These are phyloP conservation scores for Eleusine indica DNA, from an alignment of 176 grass and related monocot genomes.

Conservation along the genomic window DNA sequence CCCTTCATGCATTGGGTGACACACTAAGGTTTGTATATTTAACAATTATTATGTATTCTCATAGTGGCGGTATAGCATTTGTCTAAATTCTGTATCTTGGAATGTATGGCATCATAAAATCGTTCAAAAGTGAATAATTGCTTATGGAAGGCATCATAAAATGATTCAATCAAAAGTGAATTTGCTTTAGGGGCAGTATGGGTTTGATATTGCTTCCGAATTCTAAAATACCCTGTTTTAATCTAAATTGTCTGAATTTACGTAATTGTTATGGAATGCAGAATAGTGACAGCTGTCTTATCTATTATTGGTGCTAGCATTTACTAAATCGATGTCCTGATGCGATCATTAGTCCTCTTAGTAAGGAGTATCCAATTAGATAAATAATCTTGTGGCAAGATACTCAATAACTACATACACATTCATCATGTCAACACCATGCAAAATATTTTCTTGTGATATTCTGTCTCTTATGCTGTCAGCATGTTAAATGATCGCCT, in stretches of 20 bases:
- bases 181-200: background rate
- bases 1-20: conserved; percentile 85
- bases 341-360: background rate
- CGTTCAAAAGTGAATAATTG: background rate
- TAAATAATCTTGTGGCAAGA: conserved; percentile 1
- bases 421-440: background rate
- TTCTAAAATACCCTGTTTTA: background rate
- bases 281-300: background rate
- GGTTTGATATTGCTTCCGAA: background rate
- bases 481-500: background rate
- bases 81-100: background rate
- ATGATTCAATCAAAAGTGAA: background rate
- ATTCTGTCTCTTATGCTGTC: background rate
- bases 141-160: background rate
- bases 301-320: background rate
- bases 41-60: background rate
- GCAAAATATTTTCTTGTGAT: background rate
- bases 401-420: background rate
- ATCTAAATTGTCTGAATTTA: background rate
- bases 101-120: conserved; percentile 17
- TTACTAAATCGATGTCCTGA: background rate
- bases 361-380: conserved; percentile 3
- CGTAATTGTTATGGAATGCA: background rate
- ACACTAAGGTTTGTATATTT: conserved; percentile 66
- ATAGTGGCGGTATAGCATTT: background rate